Conservation (phyloP, 2,329 filamentous ascomycete species). For the Coniochaeta sp. region DNA sequence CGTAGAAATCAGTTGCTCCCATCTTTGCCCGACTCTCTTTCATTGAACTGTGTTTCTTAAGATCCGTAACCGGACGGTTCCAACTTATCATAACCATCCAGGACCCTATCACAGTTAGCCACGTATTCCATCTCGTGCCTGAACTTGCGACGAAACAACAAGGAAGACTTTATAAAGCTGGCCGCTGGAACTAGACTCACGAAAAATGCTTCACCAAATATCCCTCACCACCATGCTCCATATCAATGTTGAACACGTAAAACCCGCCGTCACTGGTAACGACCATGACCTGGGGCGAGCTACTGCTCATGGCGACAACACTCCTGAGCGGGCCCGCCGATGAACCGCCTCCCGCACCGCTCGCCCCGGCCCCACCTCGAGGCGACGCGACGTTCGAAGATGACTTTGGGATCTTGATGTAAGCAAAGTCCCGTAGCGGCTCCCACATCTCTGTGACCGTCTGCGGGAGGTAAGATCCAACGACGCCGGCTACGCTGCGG, state of each 20-base stretch:
- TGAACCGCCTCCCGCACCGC: constrained; percentile 8
- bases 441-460: constrained; percentile 99
- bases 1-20: too few relatives aligned
- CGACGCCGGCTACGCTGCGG: constrained; percentile 77
- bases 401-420: constrained; percentile 78
- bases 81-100: constrained; percentile 48
- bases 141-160: not conserved
- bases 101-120: constrained; percentile 28
- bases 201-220: constrained; percentile 87
- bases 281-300: constrained; percentile 93
- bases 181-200: constrained; percentile 47
- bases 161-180: not conserved
- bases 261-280: constrained; percentile 94
- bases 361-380: constrained; percentile 10
- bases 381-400: constrained; percentile 21
- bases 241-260: constrained; percentile 90
- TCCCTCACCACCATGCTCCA: constrained; percentile 91
- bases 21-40: not conserved
- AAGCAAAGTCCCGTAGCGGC: constrained; percentile 88
- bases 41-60: constrained; percentile 11
- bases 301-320: constrained; percentile 96
- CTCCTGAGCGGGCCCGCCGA: constrained; percentile 56
- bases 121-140: not conserved
- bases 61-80: constrained; percentile 39
- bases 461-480: constrained; percentile 86